Evolutionary conservation across 1,284 basidiomycete species (phyloP), one percentile per base, ranked within the genome.

Genomic region (Pholiota adiposa): DNA sequence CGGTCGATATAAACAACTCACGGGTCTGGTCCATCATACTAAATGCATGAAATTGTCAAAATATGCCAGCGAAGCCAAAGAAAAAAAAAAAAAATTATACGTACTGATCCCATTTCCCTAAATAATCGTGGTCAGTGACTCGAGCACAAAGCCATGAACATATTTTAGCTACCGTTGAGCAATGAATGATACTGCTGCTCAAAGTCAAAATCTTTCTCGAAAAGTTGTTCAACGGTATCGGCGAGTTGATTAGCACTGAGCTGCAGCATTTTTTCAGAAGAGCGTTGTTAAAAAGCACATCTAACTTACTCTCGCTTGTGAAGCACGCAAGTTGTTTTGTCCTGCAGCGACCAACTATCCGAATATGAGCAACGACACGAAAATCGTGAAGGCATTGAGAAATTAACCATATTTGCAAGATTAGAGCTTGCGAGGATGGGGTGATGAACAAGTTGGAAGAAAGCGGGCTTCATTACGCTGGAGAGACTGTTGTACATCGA

Each of bases 11-110:
- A 40, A 23, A 27, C 29, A 8, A 63, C 75, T 61, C 58, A 78
- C 78, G 84, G 6, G 84, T 87, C 66, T 89, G 87, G 62, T 85
- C 82, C 82, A 90, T 87, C 82, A 89, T 88, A 65, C 86, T 86
- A 44, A 11, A 8, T 34, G 19, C 27, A 18, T 33, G 61, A 44
- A 33, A 56, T 21, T 51, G 5, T 33, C 41, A 19, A 31, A n/a
- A n/a, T n/a, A n/a, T n/a, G 2, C 16, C n/a, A 19, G 12, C 14
- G 9, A 16, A n/a, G 19, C 33, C 16, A 29, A 9, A 9, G 6
- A n/a, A 4, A n/a, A 43, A 4, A 8, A 12, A 6, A 33, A 31
- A 11, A 31, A 11, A n/a, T 11, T 11, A 40, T 49, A 73, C 80
- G 61, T 64, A 83, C 82, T 84, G 82, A 59, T 81, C 73, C 83